Evolutionary conservation across 164 flowering plant species (phyloP), one percentile per base, ranked within the genome.

Genomic region (Brasenia schreberi): DNA sequence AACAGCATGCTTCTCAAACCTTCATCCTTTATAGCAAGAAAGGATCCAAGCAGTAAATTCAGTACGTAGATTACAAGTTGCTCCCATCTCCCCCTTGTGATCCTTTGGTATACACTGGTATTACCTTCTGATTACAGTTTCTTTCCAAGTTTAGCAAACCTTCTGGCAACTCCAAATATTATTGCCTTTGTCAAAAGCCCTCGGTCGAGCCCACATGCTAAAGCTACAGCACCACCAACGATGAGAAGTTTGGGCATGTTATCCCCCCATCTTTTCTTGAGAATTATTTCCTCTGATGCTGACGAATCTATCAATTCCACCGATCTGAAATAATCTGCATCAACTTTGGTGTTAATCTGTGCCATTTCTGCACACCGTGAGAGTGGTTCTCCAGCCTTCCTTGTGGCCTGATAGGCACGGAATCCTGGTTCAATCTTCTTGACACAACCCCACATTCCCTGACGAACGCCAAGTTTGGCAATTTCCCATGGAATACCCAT

Each of bases 401-500:
- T 81, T 19, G 70, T 86, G 44, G 71, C 81, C 71, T 85, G 85
- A 76, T 89, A 89, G 5, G 79, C 82, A 5, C 86, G 83, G 19
- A 85, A 61, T 53, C 87, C 87, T 19, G 85, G 82, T 59, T 85
- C 89, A 19, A 89, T 79, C 76, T 82, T 87, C 78, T 85, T 82
- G 39, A 87, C 96, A 43, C 82, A 65, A 33, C 90, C 87, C 96
- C 92, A 87, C 96, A 86, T 88, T 3, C 90, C 96, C 62, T 81
- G 87, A 19, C 88, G 80, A 4, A 87, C 77, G 6, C 96, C 96
- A 42, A 87, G 75, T 67, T 87, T 87, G 3, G 87, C 90, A 56
- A 89, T 83, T 68, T 89, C 92, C 84, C 86, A 74, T n/a, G 96
- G 90, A n/a, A 88, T 86, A 18, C 96, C 96, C 88, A 88, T 86